Evolutionary conservation across 495 filamentous ascomycete genomes (phyloP).

Genomic region (Hypoxylon rickii): DNA sequence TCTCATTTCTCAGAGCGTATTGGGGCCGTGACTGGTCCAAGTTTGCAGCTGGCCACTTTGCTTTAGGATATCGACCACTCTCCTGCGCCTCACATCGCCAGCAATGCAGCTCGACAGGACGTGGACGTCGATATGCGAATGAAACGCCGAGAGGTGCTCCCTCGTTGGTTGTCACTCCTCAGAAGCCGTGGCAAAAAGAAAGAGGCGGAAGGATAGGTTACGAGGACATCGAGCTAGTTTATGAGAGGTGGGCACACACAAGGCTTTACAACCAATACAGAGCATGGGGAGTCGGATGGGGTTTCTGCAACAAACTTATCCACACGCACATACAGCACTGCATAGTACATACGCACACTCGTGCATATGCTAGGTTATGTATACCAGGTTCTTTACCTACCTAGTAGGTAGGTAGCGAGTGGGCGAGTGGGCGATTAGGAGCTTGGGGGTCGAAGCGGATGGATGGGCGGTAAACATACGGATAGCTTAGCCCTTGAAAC

Average conservation of each 20-base stretch:
- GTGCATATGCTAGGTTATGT: constrained; percentile 14
- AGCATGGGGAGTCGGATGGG: constrained; percentile 16
- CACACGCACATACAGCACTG: constrained; percentile 11
- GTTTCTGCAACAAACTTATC: constrained; percentile 25
- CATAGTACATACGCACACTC: too few species aligned
- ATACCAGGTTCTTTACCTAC: too few species aligned
- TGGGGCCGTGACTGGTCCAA: constrained; percentile 9
- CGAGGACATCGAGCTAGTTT: constrained; percentile 23
- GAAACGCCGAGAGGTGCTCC: constrained; percentile 14
- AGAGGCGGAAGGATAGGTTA: constrained; percentile 26
- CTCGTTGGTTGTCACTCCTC: constrained; percentile 23
- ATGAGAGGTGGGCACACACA: constrained; percentile 15
- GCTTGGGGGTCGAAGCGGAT: constrained; percentile 12
- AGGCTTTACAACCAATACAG: constrained; percentile 22
- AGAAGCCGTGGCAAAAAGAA: constrained; percentile 25
- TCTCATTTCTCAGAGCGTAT: constrained; percentile 14
- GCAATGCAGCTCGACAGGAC: constrained; percentile 37
- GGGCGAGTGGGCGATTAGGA: constrained; percentile 21
- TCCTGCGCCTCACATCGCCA: constrained; percentile 38
- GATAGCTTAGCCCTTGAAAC: constrained; percentile 26
- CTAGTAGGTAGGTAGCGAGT: too few species aligned
- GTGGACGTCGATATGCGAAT: constrained; percentile 33
- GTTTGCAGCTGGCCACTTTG: constrained; percentile 13
- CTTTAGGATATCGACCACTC: constrained; percentile 21
- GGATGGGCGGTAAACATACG: constrained; percentile 33